Evolutionary conservation across 805 yeast genomes (phyloP).

Genomic region (Candida qinlingensis): DNA sequence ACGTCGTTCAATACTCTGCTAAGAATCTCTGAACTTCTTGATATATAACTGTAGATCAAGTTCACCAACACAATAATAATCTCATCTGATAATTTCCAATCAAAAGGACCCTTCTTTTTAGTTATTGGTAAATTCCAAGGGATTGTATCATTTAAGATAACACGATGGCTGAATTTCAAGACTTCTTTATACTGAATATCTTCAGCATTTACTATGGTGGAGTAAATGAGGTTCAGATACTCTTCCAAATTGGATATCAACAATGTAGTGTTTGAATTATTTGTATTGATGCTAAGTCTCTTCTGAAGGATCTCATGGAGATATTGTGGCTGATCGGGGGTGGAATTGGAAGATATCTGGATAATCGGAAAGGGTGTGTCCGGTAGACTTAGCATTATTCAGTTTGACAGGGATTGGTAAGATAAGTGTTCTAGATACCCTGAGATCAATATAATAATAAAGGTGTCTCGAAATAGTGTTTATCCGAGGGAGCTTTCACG

Average conservation of each 20-base stretch:
- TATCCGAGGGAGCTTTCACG: background rate
- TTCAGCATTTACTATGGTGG: background rate
- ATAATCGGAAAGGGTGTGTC: conserved; percentile 1
- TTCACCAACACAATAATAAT: conserved; percentile 13
- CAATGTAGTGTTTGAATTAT: conserved; percentile 1
- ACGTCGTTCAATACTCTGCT: background rate
- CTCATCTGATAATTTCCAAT: conserved; percentile 21
- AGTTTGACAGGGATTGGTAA: no score
- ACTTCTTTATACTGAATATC: conserved; percentile 1
- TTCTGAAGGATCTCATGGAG: conserved; percentile 4
- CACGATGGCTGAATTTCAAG: background rate
- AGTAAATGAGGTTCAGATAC: conserved; percentile 8
- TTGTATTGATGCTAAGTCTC: conserved; percentile 3
- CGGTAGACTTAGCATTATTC: conserved; percentile 1
- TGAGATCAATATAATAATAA: no score
- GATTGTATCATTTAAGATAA: background rate
- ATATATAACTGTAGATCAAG: conserved; percentile 8
- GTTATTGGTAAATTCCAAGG: conserved; percentile 18
- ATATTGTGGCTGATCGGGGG: background rate
- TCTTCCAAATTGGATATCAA: conserved; percentile 9
- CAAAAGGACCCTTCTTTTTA: background rate
- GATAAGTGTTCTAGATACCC: no score
- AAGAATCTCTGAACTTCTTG: conserved; percentile 13
- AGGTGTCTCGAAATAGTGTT: no score
- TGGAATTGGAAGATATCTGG: background rate